Evolutionary conservation across 805 yeast genomes (phyloP), one percentile per base, ranked within the genome.

Genomic region (Debaryomyces tyrocola): DNA sequence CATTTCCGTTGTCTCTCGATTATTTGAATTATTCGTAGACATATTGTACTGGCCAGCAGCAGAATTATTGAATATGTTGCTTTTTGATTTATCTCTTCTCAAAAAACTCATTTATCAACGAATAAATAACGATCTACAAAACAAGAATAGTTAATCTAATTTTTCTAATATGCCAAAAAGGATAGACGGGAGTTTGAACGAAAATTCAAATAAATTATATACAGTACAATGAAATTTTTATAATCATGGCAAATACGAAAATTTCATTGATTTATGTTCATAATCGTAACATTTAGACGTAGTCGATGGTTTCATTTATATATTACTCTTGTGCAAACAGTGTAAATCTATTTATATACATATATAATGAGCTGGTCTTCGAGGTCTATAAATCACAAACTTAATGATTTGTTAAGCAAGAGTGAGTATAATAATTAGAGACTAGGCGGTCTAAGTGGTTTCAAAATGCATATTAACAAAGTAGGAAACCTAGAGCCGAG

Each of bases 311-410:
- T 24, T 24, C 18, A 24, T 24, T 24, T 24, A 24, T 24, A 24
- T 24, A 9, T 24, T 24, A 7, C 5, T 24, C 27, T 24, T 7
- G 4, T 24, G 10, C 10, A 24, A 24, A 9, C 10, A 24, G 27
- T 4, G 10, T 24, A 24, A 24, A 24, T 5, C 4, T 24, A 24
- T 9, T 9, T 24, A 24, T 24, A 31, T 31, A 31, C 17, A 17
- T 21, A 35, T 17, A 47, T 39, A n/a, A 69, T 70, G 74, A 44
- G 70, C 17, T 75, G 72, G 40, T 59, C 73, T 4, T 70, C 77
- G 8, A 57, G 78, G 51, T 62, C 71, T 2, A 73, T 73, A 48
- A 73, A 73, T 52, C 76, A 70, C 50, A 69, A 67, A 53, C 69
- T 73, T 50, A 73, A 72, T 52, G 77, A 71, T 52, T 56, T 72